Percentiles rank a stretch among this genome's conserved stretches.
Conservation (phyloP, 116 monocot genomes). For the Cymodocea nodosa region DNA sequence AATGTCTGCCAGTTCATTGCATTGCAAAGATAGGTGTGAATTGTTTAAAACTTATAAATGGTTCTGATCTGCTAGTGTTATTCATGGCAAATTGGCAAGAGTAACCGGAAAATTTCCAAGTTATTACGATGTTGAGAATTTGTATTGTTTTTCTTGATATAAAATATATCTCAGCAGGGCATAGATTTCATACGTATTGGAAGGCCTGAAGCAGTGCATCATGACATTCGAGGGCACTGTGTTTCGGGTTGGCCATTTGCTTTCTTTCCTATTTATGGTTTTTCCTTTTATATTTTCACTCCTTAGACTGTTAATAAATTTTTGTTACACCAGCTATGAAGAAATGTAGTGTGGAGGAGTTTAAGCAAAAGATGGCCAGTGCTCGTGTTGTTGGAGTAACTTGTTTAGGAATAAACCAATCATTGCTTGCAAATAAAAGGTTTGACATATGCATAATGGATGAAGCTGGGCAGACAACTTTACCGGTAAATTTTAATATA, state of each 20-base stretch:
- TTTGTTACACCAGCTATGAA: slow-evolving; percentile 20
- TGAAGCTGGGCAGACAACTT: slow-evolving; percentile 91
- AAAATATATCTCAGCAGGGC: slow-evolving; percentile 22
- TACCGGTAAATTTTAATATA: slow-evolving; percentile 48
- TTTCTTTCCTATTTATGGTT: not conserved
- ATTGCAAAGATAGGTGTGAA: no score
- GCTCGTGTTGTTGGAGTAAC: slow-evolving; percentile 86
- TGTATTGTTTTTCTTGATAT: not conserved
- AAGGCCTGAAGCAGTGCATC: slow-evolving; percentile 67
- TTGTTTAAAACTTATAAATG: no score
- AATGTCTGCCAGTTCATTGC: no score
- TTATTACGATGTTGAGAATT: not conserved
- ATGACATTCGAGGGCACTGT: slow-evolving; percentile 56
- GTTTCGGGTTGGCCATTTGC: slow-evolving; percentile 39
- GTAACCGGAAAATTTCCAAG: no score
- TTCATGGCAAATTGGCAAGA: no score
- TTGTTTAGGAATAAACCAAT: slow-evolving; percentile 82
- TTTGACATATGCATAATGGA: slow-evolving; percentile 98
- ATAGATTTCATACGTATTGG: slow-evolving; percentile 91
- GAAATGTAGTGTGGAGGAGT: slow-evolving; percentile 35
- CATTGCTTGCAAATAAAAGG: slow-evolving; percentile 74
- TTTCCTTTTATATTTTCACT: not conserved
- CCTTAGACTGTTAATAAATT: not conserved
- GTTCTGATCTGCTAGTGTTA: no score
- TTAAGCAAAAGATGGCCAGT: slow-evolving; percentile 63